Evolutionary conservation across 306 rosid genomes (phyloP).

Genomic region (Prunus kanzakura): DNA sequence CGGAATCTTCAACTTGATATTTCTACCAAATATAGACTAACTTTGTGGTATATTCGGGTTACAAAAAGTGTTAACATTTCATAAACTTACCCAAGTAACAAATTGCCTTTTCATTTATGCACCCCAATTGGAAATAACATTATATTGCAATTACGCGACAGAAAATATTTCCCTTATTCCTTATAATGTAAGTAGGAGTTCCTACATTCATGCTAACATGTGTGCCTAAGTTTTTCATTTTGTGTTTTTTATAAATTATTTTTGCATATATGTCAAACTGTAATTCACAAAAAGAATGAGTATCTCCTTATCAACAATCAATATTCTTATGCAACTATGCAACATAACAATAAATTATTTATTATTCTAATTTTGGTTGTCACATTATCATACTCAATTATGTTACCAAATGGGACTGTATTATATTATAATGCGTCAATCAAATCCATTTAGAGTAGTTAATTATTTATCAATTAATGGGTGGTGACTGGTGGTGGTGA

Average conservation of each 20-base stretch:
- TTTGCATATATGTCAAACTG: too few relatives aligned
- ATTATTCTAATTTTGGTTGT: background rate
- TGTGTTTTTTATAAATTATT: too few relatives aligned
- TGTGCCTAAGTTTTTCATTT: too few relatives aligned
- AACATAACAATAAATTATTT: background rate
- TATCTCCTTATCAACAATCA: background rate
- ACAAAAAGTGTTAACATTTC: background rate
- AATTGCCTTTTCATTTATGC: background rate
- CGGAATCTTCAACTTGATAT: background rate
- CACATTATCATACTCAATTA: background rate
- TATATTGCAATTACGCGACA: background rate
- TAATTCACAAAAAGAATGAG: rapidly evolving
- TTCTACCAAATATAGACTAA: background rate
- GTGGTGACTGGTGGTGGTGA: constrained; percentile 5
- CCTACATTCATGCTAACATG: too few relatives aligned
- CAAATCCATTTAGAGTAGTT: constrained; percentile 3
- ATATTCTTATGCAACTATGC: background rate
- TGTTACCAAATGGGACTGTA: background rate
- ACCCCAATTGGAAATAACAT: background rate
- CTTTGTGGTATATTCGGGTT: background rate
- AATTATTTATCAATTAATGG: constrained; percentile 7
- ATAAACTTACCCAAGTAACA: background rate
- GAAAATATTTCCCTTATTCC: rapidly evolving
- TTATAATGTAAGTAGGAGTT: too few relatives aligned
- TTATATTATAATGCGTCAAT: background rate